These are phyloP conservation scores for Gamarada debralockiae DNA, from an alignment of 495 filamentous ascomycete species.

Conservation along the genomic window DNA sequence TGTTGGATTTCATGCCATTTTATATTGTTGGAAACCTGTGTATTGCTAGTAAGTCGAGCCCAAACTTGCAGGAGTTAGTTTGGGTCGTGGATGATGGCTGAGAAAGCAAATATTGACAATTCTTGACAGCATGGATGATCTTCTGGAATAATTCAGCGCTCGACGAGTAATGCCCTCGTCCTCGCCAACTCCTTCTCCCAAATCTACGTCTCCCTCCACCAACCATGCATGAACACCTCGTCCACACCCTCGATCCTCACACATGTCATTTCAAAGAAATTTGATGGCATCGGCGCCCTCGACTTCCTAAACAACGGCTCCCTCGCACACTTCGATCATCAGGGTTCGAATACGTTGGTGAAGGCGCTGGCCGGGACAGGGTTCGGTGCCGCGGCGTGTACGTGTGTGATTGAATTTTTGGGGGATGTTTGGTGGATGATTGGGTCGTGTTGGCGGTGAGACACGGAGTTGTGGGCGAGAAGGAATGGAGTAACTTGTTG, in stretches of 20 bases:
- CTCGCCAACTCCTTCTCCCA: constrained; percentile 44
- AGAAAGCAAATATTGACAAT: neutral
- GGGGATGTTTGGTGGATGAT: constrained; percentile 49
- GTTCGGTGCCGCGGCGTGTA: constrained; percentile 36
- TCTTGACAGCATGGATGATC: constrained; percentile 45
- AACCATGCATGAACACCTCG: constrained; percentile 39
- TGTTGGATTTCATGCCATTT: constrained; percentile 41
- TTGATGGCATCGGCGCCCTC: constrained; percentile 49
- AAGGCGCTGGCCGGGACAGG: constrained; percentile 42
- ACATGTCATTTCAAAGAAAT: constrained; percentile 47
- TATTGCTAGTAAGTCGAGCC: constrained; percentile 38
- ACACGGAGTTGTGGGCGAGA: constrained; percentile 31
- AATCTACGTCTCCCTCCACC: constrained; percentile 40
- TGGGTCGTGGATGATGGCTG: neutral
- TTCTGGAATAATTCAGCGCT: constrained; percentile 47
- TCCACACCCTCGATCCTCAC: constrained; percentile 42
- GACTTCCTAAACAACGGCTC: constrained; percentile 49
- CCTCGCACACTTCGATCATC: constrained; percentile 42
- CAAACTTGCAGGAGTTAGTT: neutral
- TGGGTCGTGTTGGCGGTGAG: constrained; percentile 43
- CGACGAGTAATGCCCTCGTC: constrained; percentile 43
- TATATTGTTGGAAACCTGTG: constrained; percentile 47
- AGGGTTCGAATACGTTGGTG: constrained; percentile 34
- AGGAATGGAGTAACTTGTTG: constrained; percentile 40
- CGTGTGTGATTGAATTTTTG: constrained; percentile 49